These are phyloP conservation scores for Mesembryanthemum crystallinum DNA, from an alignment of 148 eudicot species.

Conservation along the genomic window DNA sequence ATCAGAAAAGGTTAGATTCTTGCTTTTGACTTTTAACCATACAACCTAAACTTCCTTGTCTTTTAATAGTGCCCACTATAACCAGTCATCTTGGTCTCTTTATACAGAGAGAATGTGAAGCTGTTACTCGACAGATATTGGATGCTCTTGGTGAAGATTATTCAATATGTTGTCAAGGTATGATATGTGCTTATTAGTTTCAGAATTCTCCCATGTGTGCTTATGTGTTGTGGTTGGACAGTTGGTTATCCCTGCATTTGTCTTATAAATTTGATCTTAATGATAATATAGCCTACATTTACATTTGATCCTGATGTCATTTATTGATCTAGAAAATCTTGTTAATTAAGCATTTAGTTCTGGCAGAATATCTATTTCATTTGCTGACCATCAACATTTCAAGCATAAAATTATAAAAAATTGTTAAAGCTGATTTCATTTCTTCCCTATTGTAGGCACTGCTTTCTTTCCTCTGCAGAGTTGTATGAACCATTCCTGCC, in stretches of 20 bases:
- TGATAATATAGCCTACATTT: neutral
- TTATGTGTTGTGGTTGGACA: too few species aligned
- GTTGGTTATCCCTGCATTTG: neutral
- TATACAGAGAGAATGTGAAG: constrained; percentile 71
- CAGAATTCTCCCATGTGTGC: too few species aligned
- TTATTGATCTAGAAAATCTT: too few species aligned
- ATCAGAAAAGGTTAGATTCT: constrained; percentile 57
- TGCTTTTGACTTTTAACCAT: neutral
- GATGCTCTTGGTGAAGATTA: constrained; percentile 93
- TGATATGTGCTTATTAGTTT: constrained; percentile 3
- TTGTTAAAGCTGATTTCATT: neutral
- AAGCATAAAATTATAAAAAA: neutral
- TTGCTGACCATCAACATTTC: too few species aligned
- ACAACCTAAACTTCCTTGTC: neutral
- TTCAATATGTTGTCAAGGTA: constrained; percentile 85
- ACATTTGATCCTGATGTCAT: neutral
- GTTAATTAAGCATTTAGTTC: too few species aligned
- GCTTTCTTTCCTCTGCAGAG: constrained; percentile 96
- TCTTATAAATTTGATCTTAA: neutral
- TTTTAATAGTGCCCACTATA: neutral
- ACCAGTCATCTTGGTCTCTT: neutral
- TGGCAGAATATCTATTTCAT: too few species aligned
- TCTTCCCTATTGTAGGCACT: constrained; percentile 50
- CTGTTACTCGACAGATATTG: constrained; percentile 55
- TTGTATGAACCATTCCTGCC: constrained; percentile 94